Evolutionary conservation across 345 rosid genomes (phyloP).

Genomic region (Lagerstroemia speciosa): DNA sequence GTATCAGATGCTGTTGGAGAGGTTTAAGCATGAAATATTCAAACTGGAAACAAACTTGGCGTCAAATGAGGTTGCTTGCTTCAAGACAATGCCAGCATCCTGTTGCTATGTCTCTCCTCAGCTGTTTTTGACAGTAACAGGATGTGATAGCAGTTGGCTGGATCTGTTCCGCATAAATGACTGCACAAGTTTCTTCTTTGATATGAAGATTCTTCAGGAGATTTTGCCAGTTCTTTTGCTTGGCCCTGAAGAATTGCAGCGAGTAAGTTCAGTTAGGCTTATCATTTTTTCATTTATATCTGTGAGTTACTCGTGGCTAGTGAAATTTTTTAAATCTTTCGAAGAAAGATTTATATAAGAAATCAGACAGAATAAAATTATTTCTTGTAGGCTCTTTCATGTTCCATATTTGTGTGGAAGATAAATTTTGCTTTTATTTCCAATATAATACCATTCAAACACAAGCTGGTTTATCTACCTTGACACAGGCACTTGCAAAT

Average conservation of each 20-base stretch:
- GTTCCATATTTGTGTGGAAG: not conserved
- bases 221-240: conserved; percentile 29
- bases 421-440: not conserved
- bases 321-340: too few relatives aligned
- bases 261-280: conserved; percentile 30
- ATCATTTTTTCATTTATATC: too few relatives aligned
- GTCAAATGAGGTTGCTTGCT: conserved; percentile 16
- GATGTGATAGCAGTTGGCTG: conserved; percentile 46
- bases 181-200: conserved; percentile 54
- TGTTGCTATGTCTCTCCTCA: conserved; percentile 55
- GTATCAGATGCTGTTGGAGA: conserved; percentile 53
- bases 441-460: not conserved
- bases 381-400: not conserved
- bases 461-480: not conserved
- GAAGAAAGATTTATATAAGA: too few relatives aligned
- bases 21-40: conserved; percentile 51
- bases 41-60: conserved; percentile 29
- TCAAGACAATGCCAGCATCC: conserved; percentile 23
- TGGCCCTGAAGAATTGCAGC: conserved; percentile 23
- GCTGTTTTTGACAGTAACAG: conserved; percentile 35
- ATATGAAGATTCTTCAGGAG: conserved; percentile 56
- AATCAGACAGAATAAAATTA: not conserved
- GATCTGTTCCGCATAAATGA: conserved; percentile 45
- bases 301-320: too few relatives aligned
- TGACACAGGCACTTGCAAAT: conserved; percentile 32